These are phyloP conservation scores for Hygrophila difformis DNA, from an alignment of 257 asterid genomes.

Conservation along the genomic window DNA sequence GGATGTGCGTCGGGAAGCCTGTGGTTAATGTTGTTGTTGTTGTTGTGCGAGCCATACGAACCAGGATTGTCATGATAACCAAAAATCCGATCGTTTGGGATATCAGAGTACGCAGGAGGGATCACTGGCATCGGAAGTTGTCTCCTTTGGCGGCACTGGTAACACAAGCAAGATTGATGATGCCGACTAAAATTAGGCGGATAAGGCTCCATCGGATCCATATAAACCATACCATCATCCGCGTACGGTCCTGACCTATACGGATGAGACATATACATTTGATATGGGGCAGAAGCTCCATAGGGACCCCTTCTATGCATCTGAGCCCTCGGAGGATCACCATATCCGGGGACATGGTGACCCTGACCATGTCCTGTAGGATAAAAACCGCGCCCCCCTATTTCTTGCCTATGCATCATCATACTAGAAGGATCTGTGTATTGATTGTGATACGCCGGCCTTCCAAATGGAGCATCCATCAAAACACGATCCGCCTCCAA, in stretches of 20 bases:
- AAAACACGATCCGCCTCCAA: slow-evolving; percentile 23
- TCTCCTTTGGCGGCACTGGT: slow-evolving; percentile 42
- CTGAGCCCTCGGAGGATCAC: slow-evolving; percentile 38
- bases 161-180: slow-evolving; percentile 70
- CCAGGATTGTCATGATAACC: slow-evolving; percentile 24
- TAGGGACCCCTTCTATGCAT: slow-evolving; percentile 34
- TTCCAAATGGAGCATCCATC: slow-evolving; percentile 5
- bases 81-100: slow-evolving; percentile 23
- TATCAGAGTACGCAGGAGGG: slow-evolving; percentile 27
- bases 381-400: slow-evolving; percentile 38
- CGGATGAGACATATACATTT: neutral
- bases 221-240: slow-evolving; percentile 28
- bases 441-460: slow-evolving; percentile 32
- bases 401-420: slow-evolving; percentile 36
- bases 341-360: slow-evolving; percentile 30
- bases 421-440: slow-evolving; percentile 30
- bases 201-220: slow-evolving; percentile 34
- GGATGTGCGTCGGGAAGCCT: slow-evolving; percentile 24
- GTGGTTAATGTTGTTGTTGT: slow-evolving; percentile 27
- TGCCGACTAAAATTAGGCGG: slow-evolving; percentile 35
- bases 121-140: slow-evolving; percentile 23
- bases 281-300: slow-evolving; percentile 21
- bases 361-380: slow-evolving; percentile 31
- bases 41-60: slow-evolving; percentile 24
- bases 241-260: slow-evolving; percentile 34